These are phyloP conservation scores for Filobasidium floriforme DNA, from an alignment of 768 basidiomycete genomes.

Conservation along the genomic window DNA sequence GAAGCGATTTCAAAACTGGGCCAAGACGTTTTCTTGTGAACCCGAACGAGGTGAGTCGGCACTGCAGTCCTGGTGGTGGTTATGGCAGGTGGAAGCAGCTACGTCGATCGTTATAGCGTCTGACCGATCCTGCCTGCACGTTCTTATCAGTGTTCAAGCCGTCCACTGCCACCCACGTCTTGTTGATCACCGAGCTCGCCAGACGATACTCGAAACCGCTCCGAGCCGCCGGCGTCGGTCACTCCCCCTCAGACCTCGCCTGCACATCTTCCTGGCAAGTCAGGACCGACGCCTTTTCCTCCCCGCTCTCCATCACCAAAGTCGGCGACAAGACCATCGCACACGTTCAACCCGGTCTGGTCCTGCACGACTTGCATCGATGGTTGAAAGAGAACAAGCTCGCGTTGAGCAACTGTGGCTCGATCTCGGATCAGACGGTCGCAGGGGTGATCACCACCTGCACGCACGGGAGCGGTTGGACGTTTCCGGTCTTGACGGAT, in stretches of 20 bases:
- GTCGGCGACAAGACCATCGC: not conserved
- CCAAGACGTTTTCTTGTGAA: constrained; percentile 55
- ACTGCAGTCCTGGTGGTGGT: not conserved
- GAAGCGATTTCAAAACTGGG: constrained; percentile 73
- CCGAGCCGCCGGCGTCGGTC: constrained; percentile 79
- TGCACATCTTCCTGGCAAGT: constrained; percentile 81
- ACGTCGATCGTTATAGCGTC: not conserved
- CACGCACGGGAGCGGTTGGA: constrained; percentile 83
- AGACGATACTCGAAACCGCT: constrained; percentile 62
- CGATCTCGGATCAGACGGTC: constrained; percentile 92
- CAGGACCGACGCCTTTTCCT: constrained; percentile 51
- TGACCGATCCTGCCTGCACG: not conserved
- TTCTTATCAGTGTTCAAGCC: constrained; percentile 60
- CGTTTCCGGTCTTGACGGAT: constrained; percentile 59
- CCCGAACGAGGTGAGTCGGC: constrained; percentile 25
- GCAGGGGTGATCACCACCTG: constrained; percentile 88
- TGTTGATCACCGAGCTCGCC: constrained; percentile 71
- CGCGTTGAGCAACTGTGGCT: constrained; percentile 86
- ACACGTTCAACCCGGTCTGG: constrained; percentile 42
- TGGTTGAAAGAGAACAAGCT: constrained; percentile 60
- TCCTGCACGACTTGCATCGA: constrained; percentile 63
- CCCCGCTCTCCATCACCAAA: not conserved
- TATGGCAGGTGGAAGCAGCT: not conserved
- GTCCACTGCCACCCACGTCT: constrained; percentile 59
- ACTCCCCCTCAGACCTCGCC: constrained; percentile 86